Evolutionary conservation across 1,139 yeast genomes (phyloP).

Genomic region (Wickerhamiella infanticola): DNA sequence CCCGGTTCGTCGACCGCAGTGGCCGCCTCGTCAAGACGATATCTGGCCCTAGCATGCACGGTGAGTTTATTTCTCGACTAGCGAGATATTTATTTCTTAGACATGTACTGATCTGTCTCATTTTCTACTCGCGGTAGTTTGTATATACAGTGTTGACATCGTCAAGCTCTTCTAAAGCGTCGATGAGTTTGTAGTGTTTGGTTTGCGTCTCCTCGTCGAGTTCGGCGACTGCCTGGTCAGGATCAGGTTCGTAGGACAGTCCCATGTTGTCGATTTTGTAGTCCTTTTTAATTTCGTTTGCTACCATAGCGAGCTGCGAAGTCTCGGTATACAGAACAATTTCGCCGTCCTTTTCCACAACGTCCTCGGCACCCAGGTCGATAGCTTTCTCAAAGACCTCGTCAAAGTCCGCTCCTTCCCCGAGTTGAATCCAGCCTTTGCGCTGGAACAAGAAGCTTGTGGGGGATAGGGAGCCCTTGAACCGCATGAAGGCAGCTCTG

Average conservation of each 20-base stretch:
- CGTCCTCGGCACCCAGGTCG: conserved; percentile 39
- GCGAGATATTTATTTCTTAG: background rate
- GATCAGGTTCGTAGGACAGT: conserved; percentile 49
- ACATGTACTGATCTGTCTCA: background rate
- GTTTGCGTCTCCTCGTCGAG: conserved; percentile 37
- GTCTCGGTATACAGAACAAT: conserved; percentile 37
- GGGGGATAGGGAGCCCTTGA: conserved; percentile 58
- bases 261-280: conserved; percentile 56
- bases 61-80: background rate
- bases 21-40: background rate
- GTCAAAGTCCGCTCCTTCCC: conserved; percentile 29
- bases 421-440: conserved; percentile 52
- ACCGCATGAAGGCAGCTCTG: conserved; percentile 59
- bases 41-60: background rate
- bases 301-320: conserved; percentile 42
- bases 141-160: conserved; percentile 69
- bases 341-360: conserved; percentile 30
- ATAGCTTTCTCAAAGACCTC: conserved; percentile 67
- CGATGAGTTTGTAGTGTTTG: conserved; percentile 41
- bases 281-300: conserved; percentile 37
- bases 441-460: conserved; percentile 62
- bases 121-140: conserved; percentile 20
- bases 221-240: conserved; percentile 32
- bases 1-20: background rate
- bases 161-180: conserved; percentile 52